Conservation (phyloP, 495 filamentous ascomycete genomes). For the Penicillium bovifimosum region DNA sequence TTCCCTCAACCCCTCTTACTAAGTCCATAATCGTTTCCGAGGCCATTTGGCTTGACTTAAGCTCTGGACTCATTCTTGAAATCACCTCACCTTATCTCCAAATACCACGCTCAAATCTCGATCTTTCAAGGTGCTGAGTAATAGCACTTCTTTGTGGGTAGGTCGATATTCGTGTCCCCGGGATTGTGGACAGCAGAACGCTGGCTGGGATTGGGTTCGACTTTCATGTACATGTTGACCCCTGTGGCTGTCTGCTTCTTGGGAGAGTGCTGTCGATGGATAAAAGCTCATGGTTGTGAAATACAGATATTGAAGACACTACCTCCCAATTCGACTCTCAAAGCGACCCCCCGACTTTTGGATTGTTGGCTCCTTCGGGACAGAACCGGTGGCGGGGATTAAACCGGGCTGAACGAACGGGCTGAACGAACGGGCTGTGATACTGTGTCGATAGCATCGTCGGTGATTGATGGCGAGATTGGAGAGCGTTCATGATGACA, state of each 20-base stretch:
- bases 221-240: neutral
- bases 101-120: neutral
- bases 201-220: slow-evolving; percentile 7
- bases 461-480: slow-evolving; percentile 32
- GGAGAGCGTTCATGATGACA: slow-evolving; percentile 40
- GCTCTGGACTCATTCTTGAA: neutral
- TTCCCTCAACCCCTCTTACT: slow-evolving; percentile 24
- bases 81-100: neutral
- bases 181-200: slow-evolving; percentile 18
- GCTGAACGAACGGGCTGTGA: slow-evolving; percentile 9
- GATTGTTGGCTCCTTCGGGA: slow-evolving; percentile 8
- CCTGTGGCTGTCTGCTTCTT: neutral
- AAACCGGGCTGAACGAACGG: too few relatives aligned
- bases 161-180: slow-evolving; percentile 16
- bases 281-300: neutral
- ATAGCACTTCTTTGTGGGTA: slow-evolving; percentile 24
- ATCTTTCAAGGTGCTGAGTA: slow-evolving; percentile 11
- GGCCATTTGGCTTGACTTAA: neutral
- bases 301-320: slow-evolving; percentile 1
- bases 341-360: neutral
- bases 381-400: slow-evolving; percentile 20
- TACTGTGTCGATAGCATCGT: slow-evolving; percentile 15
- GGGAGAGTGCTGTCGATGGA: neutral
- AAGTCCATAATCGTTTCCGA: neutral
- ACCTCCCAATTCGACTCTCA: neutral